Conservation (phyloP, 2,329 filamentous ascomycete genomes). For the Aspergillus latus region DNA sequence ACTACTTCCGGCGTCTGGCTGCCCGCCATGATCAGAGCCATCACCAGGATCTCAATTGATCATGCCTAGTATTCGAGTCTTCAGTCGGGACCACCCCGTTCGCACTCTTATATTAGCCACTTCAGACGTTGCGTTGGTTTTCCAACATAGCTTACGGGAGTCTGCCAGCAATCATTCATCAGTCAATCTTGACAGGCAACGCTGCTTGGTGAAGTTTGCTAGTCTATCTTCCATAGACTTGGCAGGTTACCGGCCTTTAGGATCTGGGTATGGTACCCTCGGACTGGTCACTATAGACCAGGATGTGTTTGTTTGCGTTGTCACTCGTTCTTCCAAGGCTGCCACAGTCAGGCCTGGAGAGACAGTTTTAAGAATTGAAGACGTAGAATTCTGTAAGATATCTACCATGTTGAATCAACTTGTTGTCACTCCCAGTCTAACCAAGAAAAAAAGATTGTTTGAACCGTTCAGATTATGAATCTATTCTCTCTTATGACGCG, state of each 20-base stretch:
- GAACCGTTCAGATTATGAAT: conserved; percentile 81
- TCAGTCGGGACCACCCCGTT: conserved; percentile 82
- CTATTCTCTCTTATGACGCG: conserved; percentile 61
- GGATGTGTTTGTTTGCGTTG: conserved; percentile 88
- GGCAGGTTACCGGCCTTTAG: conserved; percentile 73
- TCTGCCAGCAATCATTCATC: conserved; percentile 47
- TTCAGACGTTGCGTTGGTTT: conserved; percentile 74
- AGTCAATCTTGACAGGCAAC: conserved; percentile 45
- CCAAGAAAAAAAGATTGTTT: conserved; percentile 65
- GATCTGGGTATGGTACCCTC: conserved; percentile 79
- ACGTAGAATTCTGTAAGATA: conserved; percentile 72
- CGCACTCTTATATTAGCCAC: conserved; percentile 86
- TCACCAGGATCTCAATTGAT: background rate
- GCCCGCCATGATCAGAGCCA: background rate
- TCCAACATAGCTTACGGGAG: conserved; percentile 72
- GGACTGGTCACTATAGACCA: conserved; percentile 79
- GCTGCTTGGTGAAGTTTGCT: conserved; percentile 87
- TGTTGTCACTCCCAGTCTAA: conserved; percentile 7
- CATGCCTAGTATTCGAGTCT: conserved; percentile 68
- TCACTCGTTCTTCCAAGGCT: conserved; percentile 74
- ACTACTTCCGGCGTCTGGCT: background rate
- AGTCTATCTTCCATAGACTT: conserved; percentile 65
- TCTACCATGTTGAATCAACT: background rate
- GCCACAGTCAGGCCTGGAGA: conserved; percentile 84
- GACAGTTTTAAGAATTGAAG: conserved; percentile 81